A percentile compares a stretch with the other conserved stretches of the same genome.
Evolutionary conservation across 495 filamentous ascomycete species (phyloP).

Genomic region (Talaromyces liani): DNA sequence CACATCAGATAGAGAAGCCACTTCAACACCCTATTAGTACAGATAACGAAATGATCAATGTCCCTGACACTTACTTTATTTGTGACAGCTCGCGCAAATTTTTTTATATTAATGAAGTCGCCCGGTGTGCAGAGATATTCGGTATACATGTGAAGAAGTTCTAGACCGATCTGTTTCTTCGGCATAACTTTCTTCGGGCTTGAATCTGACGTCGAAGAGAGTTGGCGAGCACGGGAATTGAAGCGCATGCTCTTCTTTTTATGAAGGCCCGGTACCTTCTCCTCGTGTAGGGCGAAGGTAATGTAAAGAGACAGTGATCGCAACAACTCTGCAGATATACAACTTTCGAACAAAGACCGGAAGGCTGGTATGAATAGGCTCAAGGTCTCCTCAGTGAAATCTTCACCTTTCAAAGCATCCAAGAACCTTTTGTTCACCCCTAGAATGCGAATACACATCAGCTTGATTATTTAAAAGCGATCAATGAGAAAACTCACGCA

Average conservation of each 20-base stretch:
- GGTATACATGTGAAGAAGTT: slow-evolving; percentile 76
- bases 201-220: slow-evolving; percentile 13
- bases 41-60: slow-evolving; percentile 7
- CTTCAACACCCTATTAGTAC: slow-evolving; percentile 35
- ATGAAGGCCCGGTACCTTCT: slow-evolving; percentile 32
- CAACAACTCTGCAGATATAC: slow-evolving; percentile 71
- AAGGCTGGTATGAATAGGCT: slow-evolving; percentile 71
- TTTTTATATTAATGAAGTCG: slow-evolving; percentile 59
- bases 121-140: slow-evolving; percentile 68
- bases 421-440: slow-evolving; percentile 84
- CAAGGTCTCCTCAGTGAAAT: slow-evolving; percentile 61
- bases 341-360: slow-evolving; percentile 66
- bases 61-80: slow-evolving; percentile 65
- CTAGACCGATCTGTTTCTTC: slow-evolving; percentile 55
- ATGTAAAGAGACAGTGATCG: slow-evolving; percentile 87
- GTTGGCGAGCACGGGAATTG: slow-evolving; percentile 21
- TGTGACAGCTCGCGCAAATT: slow-evolving; percentile 91
- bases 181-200: slow-evolving; percentile 24
- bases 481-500: slow-evolving; percentile 59
- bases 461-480: neutral
- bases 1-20: slow-evolving; percentile 93
- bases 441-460: slow-evolving; percentile 23
- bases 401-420: slow-evolving; percentile 79
- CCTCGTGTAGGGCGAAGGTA: slow-evolving; percentile 81
- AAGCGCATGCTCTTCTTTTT: slow-evolving; percentile 46